Evolutionary conservation across 75 land plant genomes (phyloP).

Genomic region (Chamaecyparis obtusa): DNA sequence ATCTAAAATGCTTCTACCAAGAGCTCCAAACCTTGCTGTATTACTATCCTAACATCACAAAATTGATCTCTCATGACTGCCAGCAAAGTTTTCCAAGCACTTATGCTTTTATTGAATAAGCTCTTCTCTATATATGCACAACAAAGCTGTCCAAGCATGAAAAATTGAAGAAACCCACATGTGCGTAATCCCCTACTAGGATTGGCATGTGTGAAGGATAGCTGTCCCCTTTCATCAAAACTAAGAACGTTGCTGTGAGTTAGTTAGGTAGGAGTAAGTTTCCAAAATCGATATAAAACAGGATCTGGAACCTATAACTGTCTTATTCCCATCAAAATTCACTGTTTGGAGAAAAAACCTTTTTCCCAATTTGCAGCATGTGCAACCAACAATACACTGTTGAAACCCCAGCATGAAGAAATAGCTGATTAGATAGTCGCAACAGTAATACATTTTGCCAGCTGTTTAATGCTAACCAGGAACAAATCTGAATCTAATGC

Average conservation of each 20-base stretch:
- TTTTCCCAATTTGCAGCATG: neutral
- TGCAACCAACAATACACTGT: neutral
- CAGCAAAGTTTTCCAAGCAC: neutral
- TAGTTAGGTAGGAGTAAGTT: neutral
- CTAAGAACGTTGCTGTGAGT: neutral
- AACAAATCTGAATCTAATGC: neutral
- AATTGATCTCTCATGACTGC: neutral
- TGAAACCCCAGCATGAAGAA: neutral
- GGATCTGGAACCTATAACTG: neutral
- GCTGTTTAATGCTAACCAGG: neutral
- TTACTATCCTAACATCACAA: neutral
- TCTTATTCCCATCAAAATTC: neutral
- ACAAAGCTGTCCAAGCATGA: neutral
- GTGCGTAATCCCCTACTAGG: neutral
- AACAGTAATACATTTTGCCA: neutral
- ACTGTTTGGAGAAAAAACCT: neutral
- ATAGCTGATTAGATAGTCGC: neutral
- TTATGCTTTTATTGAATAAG: conserved; percentile 4
- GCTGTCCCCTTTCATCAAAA: neutral
- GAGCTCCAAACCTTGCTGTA: neutral
- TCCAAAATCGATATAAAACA: neutral
- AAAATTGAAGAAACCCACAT: neutral
- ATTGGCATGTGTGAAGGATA: neutral
- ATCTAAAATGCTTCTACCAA: neutral
- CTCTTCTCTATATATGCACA: neutral